phyloP scores from a whole-genome alignment of 495 filamentous ascomycete species.

The Amniculicola lignicola region DNA sequence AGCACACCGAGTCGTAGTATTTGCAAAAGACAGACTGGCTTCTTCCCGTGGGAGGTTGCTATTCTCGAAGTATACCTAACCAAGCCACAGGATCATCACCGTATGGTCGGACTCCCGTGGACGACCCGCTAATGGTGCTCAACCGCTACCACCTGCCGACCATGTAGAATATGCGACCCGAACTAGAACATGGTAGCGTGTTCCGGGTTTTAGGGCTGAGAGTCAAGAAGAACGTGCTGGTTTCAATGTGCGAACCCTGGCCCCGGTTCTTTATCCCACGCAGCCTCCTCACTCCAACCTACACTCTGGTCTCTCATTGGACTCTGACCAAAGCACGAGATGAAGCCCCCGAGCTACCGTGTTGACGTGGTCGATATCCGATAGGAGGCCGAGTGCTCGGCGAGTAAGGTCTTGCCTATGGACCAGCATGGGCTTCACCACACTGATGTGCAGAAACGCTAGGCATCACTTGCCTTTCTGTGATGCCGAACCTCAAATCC shows the following conservation, averaged over 20 bases:
- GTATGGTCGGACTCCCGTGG: conserved; percentile 11
- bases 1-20: not conserved
- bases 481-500: not conserved
- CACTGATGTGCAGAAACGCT: conserved; percentile 6
- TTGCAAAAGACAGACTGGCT: conserved; percentile 9
- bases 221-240: not conserved
- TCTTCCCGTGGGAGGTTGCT: no score
- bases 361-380: conserved; percentile 8
- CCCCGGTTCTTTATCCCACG: not conserved
- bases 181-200: no score
- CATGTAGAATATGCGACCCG: no score
- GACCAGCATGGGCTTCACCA: not conserved
- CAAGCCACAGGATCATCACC: conserved; percentile 26
- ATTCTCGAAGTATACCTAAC: no score
- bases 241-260: no score
- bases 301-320: conserved; percentile 8
- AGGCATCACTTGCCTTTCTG: conserved; percentile 23
- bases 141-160: not conserved
- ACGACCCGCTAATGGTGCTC: not conserved
- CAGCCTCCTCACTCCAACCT: not conserved
- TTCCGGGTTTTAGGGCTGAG: conserved; percentile 30
- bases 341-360: conserved; percentile 16
- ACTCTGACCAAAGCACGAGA: conserved; percentile 1
- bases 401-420: not conserved
- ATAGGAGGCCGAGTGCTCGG: conserved; percentile 1